These are phyloP conservation scores for Cyclaneusma minus DNA, from an alignment of 2,329 filamentous ascomycete species.

Conservation along the genomic window DNA sequence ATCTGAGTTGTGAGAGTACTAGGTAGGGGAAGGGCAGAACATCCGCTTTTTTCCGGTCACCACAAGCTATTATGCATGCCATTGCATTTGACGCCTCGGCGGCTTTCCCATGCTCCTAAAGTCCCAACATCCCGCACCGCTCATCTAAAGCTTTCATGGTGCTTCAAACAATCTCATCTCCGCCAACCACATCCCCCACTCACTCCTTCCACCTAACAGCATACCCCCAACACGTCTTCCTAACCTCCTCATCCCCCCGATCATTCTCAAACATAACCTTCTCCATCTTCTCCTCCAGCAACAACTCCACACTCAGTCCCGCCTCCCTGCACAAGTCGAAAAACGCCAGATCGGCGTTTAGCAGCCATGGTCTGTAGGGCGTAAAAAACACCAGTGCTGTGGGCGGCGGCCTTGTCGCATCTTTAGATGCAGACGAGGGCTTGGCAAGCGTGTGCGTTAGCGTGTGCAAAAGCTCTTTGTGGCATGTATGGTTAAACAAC, in stretches of 20 bases:
- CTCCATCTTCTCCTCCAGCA: constrained; percentile 70
- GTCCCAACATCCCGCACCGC: too few species aligned
- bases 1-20: too few species aligned
- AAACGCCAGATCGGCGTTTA: constrained; percentile 72
- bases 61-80: too few species aligned
- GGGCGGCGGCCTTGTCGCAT: too few species aligned
- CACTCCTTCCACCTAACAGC: constrained; percentile 13
- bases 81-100: too few species aligned
- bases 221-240: constrained; percentile 50
- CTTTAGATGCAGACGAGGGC: constrained; percentile 13
- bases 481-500: constrained; percentile 82
- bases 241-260: constrained; percentile 65
- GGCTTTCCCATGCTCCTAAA: too few species aligned
- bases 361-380: constrained; percentile 81
- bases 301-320: constrained; percentile 64
- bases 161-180: not conserved
- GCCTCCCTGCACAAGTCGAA: constrained; percentile 59
- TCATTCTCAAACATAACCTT: constrained; percentile 83
- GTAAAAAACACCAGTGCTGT: constrained; percentile 84
- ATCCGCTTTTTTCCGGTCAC: too few species aligned
- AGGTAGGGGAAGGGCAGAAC: too few species aligned
- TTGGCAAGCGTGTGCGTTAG: constrained; percentile 51
- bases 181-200: not conserved
- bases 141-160: not conserved
- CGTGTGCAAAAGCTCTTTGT: constrained; percentile 59